Evolutionary conservation across 768 basidiomycete species (phyloP).

Genomic region (Leccinum incarnatum): DNA sequence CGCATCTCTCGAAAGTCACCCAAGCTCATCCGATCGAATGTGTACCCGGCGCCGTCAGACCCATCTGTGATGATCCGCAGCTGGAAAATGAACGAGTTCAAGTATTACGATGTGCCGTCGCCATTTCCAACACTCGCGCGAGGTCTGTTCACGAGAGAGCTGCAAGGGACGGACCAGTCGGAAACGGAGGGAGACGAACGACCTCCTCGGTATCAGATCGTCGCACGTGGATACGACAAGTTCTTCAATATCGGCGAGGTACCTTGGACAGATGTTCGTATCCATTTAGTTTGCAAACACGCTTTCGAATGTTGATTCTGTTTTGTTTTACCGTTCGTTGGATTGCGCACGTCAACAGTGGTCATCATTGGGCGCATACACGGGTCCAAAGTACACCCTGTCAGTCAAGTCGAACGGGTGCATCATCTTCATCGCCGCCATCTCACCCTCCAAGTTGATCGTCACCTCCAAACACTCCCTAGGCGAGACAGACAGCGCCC

Average conservation of each 20-base stretch:
- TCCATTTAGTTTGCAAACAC: background rate
- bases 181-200: conserved; percentile 30
- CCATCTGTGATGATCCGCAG: conserved; percentile 59
- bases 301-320: background rate
- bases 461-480: conserved; percentile 93
- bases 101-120: conserved; percentile 84
- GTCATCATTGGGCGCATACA: conserved; percentile 65
- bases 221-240: conserved; percentile 94
- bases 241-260: conserved; percentile 99
- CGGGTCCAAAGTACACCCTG: conserved; percentile 74
- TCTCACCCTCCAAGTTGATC: conserved; percentile 70
- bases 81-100: conserved; percentile 99
- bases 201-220: conserved; percentile 53
- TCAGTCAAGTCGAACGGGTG: conserved; percentile 96
- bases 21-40: conserved; percentile 62
- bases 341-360: conserved; percentile 51
- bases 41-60: conserved; percentile 57
- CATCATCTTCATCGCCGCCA: conserved; percentile 90
- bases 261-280: conserved; percentile 85
- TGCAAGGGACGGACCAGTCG: conserved; percentile 20
- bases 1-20: conserved; percentile 51
- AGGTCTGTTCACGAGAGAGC: conserved; percentile 76
- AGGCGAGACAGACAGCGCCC: conserved; percentile 47
- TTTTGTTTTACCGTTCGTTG: background rate
- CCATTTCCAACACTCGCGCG: conserved; percentile 95